Percentiles rank a stretch among this genome's conserved stretches.
Evolutionary conservation across 202 grass and related monocot species (phyloP).

Genomic region (Cymbopogon flexuosus): DNA sequence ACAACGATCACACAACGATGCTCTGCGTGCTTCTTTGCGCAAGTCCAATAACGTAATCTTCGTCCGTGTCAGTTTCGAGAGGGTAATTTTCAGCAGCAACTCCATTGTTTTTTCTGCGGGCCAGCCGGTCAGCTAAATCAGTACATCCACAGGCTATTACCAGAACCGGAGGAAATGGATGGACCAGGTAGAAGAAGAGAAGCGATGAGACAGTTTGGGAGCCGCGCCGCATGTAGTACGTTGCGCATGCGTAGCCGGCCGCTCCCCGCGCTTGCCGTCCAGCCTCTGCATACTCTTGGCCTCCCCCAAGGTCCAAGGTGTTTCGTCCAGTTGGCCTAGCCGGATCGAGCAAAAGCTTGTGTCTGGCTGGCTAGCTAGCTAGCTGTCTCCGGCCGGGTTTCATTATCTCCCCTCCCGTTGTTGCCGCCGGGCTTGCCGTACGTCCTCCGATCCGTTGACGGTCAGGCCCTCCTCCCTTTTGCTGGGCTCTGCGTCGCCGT

Average conservation of each 20-base stretch:
- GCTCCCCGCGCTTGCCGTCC: conserved; percentile 14
- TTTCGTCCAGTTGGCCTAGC: not conserved
- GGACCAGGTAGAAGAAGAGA: not conserved
- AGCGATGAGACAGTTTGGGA: not conserved
- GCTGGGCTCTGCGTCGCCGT: not conserved
- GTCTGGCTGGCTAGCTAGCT: not conserved
- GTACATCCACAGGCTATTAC: not conserved
- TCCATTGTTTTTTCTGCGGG: not conserved
- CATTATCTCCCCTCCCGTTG: not conserved
- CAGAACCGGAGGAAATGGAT: not conserved
- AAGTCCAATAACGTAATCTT: not conserved
- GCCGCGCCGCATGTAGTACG: not conserved
- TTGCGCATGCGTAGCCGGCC: not conserved
- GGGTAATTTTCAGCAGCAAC: not conserved
- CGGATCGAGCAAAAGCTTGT: not conserved
- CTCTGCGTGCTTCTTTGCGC: not conserved
- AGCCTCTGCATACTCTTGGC: not conserved
- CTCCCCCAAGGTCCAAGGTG: not conserved
- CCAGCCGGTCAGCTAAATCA: not conserved
- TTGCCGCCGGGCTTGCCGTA: not conserved
- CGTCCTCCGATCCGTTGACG: not conserved
- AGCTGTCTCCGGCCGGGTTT: not conserved
- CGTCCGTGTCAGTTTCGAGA: not conserved
- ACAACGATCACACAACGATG: no score
- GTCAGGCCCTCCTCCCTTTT: not conserved